A percentile compares a stretch with the other conserved stretches of the same genome.
phyloP scores from a whole-genome alignment of 176 grass and related monocot genomes.

The Aegilops sharonensis region DNA sequence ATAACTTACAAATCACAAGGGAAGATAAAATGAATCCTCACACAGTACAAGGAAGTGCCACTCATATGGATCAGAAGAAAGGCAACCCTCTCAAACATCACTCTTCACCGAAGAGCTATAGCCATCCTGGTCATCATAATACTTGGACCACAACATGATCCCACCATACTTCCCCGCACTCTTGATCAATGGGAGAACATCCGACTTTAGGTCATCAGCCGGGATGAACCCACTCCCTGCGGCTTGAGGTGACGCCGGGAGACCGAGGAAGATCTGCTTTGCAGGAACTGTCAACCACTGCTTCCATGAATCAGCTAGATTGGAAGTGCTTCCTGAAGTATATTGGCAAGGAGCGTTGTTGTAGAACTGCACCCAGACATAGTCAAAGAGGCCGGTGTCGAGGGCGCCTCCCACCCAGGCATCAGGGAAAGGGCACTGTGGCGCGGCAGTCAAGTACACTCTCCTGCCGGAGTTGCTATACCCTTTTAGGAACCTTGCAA shows the following conservation, averaged over 20 bases:
- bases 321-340: not conserved
- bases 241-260: not conserved
- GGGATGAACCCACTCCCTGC: not conserved
- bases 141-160: slow-evolving; percentile 12
- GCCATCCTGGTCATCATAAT: not conserved
- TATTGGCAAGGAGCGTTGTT: not conserved
- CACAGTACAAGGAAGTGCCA: not conserved
- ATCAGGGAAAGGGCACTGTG: not conserved
- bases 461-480: not conserved
- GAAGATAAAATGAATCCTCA: not conserved
- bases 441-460: not conserved
- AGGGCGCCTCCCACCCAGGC: not conserved
- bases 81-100: not conserved
- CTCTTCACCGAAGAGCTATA: not conserved
- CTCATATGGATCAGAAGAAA: not conserved
- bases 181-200: not conserved
- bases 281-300: not conserved
- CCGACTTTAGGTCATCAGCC: not conserved
- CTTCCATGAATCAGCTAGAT: slow-evolving; percentile 2
- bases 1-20: not conserved
- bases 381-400: not conserved
- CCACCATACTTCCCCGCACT: not conserved
- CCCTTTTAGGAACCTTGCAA: not conserved
- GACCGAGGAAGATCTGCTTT: not conserved
- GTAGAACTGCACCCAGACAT: not conserved